Conservation (phyloP, 352 stramenopile species). For the Phytophthora macrochlamydospora region DNA sequence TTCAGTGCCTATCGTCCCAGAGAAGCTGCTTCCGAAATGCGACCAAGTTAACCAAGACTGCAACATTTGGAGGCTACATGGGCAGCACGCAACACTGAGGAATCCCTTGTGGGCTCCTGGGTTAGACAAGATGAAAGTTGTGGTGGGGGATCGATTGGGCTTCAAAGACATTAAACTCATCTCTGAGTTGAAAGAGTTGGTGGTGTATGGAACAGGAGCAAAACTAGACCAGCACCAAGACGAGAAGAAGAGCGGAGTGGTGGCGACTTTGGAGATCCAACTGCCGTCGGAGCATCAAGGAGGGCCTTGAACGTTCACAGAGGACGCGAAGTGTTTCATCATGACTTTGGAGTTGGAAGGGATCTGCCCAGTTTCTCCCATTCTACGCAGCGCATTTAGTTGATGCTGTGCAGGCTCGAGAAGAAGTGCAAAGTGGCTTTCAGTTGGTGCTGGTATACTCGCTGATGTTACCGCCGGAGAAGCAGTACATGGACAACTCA, state of each 20-base stretch:
- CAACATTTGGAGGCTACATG: slow-evolving; percentile 9
- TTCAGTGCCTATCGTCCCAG: background rate
- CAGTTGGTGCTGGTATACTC: background rate
- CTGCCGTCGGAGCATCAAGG: slow-evolving; percentile 26
- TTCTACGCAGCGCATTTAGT: slow-evolving; percentile 25
- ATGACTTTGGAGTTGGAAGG: slow-evolving; percentile 21
- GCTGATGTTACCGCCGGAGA: slow-evolving; percentile 8
- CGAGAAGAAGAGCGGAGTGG: slow-evolving; percentile 59
- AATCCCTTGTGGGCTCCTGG: slow-evolving; percentile 6
- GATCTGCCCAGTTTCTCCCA: background rate
- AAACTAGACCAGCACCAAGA: slow-evolving; percentile 49
- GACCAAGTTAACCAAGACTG: background rate
- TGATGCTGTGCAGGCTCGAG: slow-evolving; percentile 12
- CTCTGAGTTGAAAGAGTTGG: slow-evolving; percentile 44
- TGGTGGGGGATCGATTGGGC: slow-evolving; percentile 4
- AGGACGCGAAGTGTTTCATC: slow-evolving; percentile 10
- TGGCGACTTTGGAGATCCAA: slow-evolving; percentile 46
- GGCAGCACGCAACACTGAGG: background rate
- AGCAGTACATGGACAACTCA: slow-evolving; percentile 7
- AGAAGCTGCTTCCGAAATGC: background rate
- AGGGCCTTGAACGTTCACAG: slow-evolving; percentile 18
- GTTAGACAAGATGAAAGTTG: slow-evolving; percentile 3
- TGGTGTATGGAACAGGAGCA: slow-evolving; percentile 47
- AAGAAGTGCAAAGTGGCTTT: slow-evolving; percentile 18
- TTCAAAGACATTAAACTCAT: slow-evolving; percentile 12